A percentile compares a stretch with the other conserved stretches of the same genome.
phyloP scores from a whole-genome alignment of 2,329 filamentous ascomycete species.

The Ophiostoma sp. region DNA sequence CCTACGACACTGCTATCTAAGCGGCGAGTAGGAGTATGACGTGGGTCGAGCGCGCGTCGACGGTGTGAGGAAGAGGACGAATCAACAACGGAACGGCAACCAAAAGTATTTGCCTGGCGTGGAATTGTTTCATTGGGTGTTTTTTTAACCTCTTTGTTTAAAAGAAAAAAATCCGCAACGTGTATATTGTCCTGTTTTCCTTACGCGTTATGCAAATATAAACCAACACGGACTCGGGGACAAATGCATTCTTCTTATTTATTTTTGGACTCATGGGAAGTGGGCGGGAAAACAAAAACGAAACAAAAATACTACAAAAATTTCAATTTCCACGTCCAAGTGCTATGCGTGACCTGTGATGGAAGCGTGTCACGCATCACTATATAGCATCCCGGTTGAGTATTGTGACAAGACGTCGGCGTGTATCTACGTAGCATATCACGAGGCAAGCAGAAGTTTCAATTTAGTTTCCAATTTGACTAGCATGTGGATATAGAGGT shows the following conservation, averaged over 20 bases:
- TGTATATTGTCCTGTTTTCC: conserved; percentile 20
- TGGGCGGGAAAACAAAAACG: conserved; percentile 20
- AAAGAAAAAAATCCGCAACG: conserved; percentile 16
- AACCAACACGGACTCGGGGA: conserved; percentile 20
- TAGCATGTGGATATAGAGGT: too few relatives aligned
- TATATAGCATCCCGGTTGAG: too few relatives aligned
- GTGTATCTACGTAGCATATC: too few relatives aligned
- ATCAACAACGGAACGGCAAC: conserved; percentile 17
- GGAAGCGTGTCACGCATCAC: not conserved
- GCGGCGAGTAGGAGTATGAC: not conserved
- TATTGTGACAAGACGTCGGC: too few relatives aligned
- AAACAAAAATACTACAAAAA: conserved; percentile 21
- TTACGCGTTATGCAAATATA: conserved; percentile 14
- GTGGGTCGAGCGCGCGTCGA: not conserved
- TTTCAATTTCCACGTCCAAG: conserved; percentile 12
- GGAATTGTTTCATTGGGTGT: conserved; percentile 21
- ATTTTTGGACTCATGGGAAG: conserved; percentile 15
- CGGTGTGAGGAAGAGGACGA: conserved; percentile 13
- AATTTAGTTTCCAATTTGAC: too few relatives aligned
- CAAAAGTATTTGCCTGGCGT: conserved; percentile 20
- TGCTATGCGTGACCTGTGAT: not conserved
- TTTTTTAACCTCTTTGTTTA: conserved; percentile 20
- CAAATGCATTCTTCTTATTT: conserved; percentile 21
- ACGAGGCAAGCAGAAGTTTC: too few relatives aligned
- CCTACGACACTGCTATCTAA: conserved; percentile 99